Conservation (phyloP, 176 grass and related monocot genomes). For the Musa schizocarpa region DNA sequence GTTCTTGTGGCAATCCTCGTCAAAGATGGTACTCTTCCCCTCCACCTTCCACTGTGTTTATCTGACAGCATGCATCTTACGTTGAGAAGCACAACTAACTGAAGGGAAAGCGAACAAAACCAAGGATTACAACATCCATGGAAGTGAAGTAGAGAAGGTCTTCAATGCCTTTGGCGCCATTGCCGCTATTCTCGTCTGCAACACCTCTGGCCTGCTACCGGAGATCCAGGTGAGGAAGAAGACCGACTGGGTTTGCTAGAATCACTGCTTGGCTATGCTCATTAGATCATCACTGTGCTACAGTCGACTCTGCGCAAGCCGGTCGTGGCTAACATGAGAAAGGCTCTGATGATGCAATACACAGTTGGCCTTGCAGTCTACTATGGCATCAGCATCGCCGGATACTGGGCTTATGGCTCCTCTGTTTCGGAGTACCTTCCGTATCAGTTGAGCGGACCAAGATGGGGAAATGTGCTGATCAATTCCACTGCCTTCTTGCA, state of each 20-base stretch:
- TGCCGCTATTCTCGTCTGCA: slow-evolving; percentile 77
- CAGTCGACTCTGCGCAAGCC: slow-evolving; percentile 72
- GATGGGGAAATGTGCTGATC: slow-evolving; percentile 64
- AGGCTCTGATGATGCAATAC: slow-evolving; percentile 57
- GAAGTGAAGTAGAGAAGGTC: slow-evolving; percentile 37
- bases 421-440: slow-evolving; percentile 71
- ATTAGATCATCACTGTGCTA: no score
- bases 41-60: neutral
- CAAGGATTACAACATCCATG: slow-evolving; percentile 42
- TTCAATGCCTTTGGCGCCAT: slow-evolving; percentile 67
- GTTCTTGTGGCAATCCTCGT: slow-evolving; percentile 43
- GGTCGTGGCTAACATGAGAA: slow-evolving; percentile 43
- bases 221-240: slow-evolving; percentile 52
- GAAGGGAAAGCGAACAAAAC: slow-evolving; percentile 35
- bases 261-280: neutral
- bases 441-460: slow-evolving; percentile 45
- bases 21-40: slow-evolving; percentile 39
- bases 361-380: slow-evolving; percentile 43
- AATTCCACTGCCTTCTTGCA: slow-evolving; percentile 73
- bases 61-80: neutral
- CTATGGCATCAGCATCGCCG: slow-evolving; percentile 69
- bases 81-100: neutral
- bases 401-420: slow-evolving; percentile 87
- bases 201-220: slow-evolving; percentile 72
- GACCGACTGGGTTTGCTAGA: neutral